A percentile compares a stretch with the other conserved stretches of the same genome.
Conservation (phyloP, 495 filamentous ascomycete species). For the Hypoxylon crocopeplum region DNA sequence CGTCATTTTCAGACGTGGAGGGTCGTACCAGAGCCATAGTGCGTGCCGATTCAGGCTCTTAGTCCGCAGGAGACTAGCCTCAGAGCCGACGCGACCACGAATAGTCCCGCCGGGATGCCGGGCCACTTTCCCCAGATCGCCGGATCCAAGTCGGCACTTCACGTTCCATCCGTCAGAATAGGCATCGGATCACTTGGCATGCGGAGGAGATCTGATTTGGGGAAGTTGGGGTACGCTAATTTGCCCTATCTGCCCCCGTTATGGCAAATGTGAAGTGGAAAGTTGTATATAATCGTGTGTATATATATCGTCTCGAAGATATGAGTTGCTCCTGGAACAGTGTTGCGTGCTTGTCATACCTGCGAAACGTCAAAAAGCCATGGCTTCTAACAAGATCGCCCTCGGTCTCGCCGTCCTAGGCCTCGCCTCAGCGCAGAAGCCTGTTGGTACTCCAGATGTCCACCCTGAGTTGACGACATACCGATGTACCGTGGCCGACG, state of each 20-base stretch:
- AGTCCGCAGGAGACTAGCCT: conserved; percentile 17
- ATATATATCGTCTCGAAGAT: neutral
- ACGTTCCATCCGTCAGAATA: conserved; percentile 32
- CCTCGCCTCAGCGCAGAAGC: conserved; percentile 35
- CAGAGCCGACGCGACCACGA: conserved; percentile 10
- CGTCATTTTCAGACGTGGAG: conserved; percentile 11
- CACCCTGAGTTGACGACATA: conserved; percentile 59
- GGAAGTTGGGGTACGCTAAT: conserved; percentile 17
- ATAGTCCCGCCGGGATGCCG: conserved; percentile 31
- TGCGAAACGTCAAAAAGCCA: conserved; percentile 15
- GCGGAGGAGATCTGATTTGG: conserved; percentile 20
- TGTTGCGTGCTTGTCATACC: conserved; percentile 30
- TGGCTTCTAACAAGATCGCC: conserved; percentile 35
- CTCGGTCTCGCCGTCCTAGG: conserved; percentile 34
- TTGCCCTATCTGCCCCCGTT: neutral
- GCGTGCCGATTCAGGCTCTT: conserved; percentile 27
- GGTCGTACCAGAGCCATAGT: conserved; percentile 14
- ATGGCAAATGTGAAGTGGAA: neutral
- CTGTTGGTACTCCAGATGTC: conserved; percentile 49
- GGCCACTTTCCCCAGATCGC: conserved; percentile 28
- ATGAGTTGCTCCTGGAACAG: conserved; percentile 21
- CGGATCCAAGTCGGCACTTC: conserved; percentile 18
- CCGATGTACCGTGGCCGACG: conserved; percentile 53
- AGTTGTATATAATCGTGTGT: neutral
- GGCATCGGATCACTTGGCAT: conserved; percentile 22